Conservation (phyloP, 768 basidiomycete genomes). For the Daedaleopsis nitida region DNA sequence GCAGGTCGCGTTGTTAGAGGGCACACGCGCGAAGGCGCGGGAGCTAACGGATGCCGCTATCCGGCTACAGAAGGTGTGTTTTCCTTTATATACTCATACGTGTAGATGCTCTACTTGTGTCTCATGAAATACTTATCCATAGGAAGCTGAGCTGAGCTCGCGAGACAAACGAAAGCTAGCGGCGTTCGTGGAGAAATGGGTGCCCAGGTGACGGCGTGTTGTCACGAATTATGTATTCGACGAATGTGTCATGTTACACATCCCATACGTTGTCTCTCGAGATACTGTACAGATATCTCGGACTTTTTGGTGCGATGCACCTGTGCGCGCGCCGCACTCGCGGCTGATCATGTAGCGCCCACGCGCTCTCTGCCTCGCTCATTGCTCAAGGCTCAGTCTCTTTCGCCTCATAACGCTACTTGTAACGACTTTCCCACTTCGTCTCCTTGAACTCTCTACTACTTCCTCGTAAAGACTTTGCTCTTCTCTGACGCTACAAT, state of each 20-base stretch:
- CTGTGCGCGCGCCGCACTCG: no score
- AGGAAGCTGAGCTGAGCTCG: slow-evolving; percentile 16
- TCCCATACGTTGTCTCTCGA: no score
- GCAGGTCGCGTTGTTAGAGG: not conserved
- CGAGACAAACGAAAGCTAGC: slow-evolving; percentile 13
- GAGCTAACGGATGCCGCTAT: slow-evolving; percentile 6
- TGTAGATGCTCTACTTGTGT: not conserved
- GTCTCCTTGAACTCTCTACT: no score
- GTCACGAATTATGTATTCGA: not conserved
- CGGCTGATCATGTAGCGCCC: no score
- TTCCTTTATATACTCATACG: not conserved
- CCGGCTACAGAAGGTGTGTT: slow-evolving; percentile 18
- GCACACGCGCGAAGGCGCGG: not conserved
- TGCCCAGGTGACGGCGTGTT: not conserved
- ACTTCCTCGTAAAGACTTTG: no score
- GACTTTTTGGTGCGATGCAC: no score
- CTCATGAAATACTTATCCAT: not conserved
- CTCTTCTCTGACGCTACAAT: not conserved
- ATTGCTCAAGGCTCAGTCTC: no score
- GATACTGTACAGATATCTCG: no score
- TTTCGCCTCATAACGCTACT: no score
- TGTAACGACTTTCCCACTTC: no score
- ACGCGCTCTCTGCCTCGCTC: no score
- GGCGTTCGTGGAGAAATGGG: slow-evolving; percentile 18
- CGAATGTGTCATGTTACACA: no score